Percentiles rank a stretch among this genome's conserved stretches.
phyloP scores from a whole-genome alignment of 2,329 filamentous ascomycete species.

The Calonectria honghensis region DNA sequence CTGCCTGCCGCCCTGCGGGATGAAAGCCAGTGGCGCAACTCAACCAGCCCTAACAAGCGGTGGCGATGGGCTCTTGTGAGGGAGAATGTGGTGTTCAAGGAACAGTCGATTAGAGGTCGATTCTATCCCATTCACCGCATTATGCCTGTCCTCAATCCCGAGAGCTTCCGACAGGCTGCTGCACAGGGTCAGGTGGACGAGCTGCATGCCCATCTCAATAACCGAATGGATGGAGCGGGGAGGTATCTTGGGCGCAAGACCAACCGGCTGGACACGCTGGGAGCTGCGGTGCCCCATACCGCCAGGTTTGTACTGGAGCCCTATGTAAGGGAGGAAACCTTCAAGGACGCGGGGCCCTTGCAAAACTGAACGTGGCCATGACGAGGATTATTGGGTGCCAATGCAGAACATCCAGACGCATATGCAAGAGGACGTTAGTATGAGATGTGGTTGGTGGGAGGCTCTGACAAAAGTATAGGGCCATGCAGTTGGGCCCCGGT shows the following conservation, averaged over 20 bases:
- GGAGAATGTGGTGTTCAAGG: slow-evolving; percentile 68
- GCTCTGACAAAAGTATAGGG: slow-evolving; percentile 8
- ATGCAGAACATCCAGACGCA: slow-evolving; percentile 33
- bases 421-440: slow-evolving; percentile 18
- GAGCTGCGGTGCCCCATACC: slow-evolving; percentile 63
- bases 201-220: slow-evolving; percentile 71
- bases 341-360: slow-evolving; percentile 32
- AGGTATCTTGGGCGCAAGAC: slow-evolving; percentile 64
- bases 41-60: slow-evolving; percentile 57
- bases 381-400: slow-evolving; percentile 19
- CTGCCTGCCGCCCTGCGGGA: slow-evolving; percentile 65
- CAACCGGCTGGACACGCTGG: slow-evolving; percentile 66
- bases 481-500: slow-evolving; percentile 27
- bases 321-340: slow-evolving; percentile 60
- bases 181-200: slow-evolving; percentile 64
- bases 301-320: slow-evolving; percentile 60
- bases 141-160: slow-evolving; percentile 69
- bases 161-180: slow-evolving; percentile 61
- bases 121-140: slow-evolving; percentile 75
- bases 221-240: slow-evolving; percentile 66
- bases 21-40: slow-evolving; percentile 64
- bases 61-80: slow-evolving; percentile 64
- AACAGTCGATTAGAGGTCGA: slow-evolving; percentile 70
- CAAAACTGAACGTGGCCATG: slow-evolving; percentile 36
- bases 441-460: slow-evolving; percentile 20